Conservation (phyloP, 139 green algal species). For the Chlamydomonas sp. region DNA sequence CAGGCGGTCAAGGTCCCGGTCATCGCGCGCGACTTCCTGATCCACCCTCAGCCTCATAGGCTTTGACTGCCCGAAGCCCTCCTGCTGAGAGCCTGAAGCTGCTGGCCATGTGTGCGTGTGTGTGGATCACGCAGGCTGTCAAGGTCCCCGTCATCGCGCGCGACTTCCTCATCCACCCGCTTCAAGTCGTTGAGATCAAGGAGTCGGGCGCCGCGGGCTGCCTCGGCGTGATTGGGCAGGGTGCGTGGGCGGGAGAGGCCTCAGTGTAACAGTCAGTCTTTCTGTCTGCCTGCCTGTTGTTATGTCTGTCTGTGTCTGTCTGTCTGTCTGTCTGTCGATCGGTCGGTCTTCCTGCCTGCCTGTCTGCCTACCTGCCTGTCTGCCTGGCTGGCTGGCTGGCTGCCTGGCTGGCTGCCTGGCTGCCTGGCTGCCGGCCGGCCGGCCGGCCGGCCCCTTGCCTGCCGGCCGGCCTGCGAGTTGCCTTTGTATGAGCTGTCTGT, state of each 20-base stretch:
- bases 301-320: neutral
- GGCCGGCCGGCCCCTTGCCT: neutral
- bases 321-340: neutral
- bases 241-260: no score
- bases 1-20: no score
- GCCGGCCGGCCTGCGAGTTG: neutral
- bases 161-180: slow-evolving; percentile 3
- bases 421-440: no score
- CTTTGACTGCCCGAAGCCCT: no score
- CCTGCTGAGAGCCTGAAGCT: no score
- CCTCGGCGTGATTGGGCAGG: slow-evolving; percentile 59
- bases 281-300: no score
- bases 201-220: slow-evolving; percentile 66
- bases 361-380: no score
- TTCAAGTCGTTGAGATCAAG: slow-evolving; percentile 58
- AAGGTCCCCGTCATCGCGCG: slow-evolving; percentile 3
- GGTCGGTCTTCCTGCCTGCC: no score
- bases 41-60: no score
- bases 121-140: neutral
- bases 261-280: neutral
- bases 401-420: no score
- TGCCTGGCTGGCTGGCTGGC: no score
- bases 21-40: no score
- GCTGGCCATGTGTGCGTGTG: neutral
- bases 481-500: neutral